phyloP scores from a whole-genome alignment of 257 asterid genomes.

The Avicennia marina region DNA sequence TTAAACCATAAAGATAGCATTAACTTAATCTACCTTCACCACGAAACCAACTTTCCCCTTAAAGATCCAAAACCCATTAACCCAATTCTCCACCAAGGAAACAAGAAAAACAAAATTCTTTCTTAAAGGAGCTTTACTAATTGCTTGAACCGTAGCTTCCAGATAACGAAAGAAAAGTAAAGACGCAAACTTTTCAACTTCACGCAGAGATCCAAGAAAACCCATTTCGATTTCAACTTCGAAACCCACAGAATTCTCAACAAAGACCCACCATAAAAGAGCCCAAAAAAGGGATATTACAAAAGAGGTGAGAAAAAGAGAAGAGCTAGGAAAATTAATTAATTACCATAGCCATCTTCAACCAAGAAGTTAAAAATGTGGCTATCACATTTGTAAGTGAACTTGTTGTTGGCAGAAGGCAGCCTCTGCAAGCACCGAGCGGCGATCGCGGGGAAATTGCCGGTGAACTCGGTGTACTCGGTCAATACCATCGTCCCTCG shows the following conservation, averaged over 20 bases:
- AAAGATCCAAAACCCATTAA: constrained; percentile 17
- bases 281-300: neutral
- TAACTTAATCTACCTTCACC: too few species aligned
- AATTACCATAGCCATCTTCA: constrained; percentile 61
- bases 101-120: neutral
- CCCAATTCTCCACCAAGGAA: constrained; percentile 15
- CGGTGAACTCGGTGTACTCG: constrained; percentile 69
- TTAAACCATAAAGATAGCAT: too few species aligned
- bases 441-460: constrained; percentile 69
- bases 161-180: constrained; percentile 20
- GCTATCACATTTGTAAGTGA: constrained; percentile 61
- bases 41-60: neutral
- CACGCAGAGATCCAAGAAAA: constrained; percentile 35
- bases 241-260: neutral
- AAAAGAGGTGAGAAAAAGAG: neutral
- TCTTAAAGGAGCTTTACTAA: neutral
- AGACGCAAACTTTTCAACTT: constrained; percentile 15
- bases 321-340: neutral
- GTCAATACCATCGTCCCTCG: constrained; percentile 66
- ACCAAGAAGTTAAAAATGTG: constrained; percentile 60
- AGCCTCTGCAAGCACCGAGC: constrained; percentile 58
- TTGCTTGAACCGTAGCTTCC: constrained; percentile 16
- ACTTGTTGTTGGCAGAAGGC: constrained; percentile 53
- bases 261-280: constrained; percentile 1
- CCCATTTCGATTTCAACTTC: constrained; percentile 10